Evolutionary conservation across 768 basidiomycete genomes (phyloP), one percentile per base, ranked within the genome.

Genomic region (Trametes punicea): DNA sequence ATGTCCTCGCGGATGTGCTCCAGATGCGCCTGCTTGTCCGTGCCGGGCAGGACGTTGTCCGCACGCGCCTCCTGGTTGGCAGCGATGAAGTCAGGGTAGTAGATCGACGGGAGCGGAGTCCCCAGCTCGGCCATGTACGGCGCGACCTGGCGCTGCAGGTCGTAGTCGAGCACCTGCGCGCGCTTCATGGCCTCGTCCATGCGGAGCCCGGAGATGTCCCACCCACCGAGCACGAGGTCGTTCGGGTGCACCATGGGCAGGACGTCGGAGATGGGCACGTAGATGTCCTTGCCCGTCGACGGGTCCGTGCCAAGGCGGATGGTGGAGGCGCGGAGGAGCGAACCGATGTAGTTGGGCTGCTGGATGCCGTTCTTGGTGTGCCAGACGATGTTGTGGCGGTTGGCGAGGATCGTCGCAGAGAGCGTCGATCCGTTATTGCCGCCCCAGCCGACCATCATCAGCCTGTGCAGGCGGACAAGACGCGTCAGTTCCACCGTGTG

Each of bases 161-260:
- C 96, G 67, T 90, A 98, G 69, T 96, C 92, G 51, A 98, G 83
- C 53, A 98, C 97, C 69, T 91, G 79, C 46, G 95, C 89, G 61
- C 96, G 91, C 60, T 80, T 76, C 94, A 98, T 97, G 13, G 97
- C 93, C 73, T 87, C 80, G 73, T 98, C 94, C 75, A 99, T 81
- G 38, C 84, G 71, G 34, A 84, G 39, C 39, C 86, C 81, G 39
- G 94, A 97, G 67, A 99, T 98, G 67, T 99, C 97, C 97, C 96
- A 99, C 18, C 97, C 96, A 46, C 97, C 93, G 60, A 98, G 83
- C 62, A 97, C 91, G 67, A 98, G 87, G 73, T 98, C 97, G 68
- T 97, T 95, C 46, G 96, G 96, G 75, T 98, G 94, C 45, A 95
- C 93, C 92, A 96, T 97, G 45, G 95, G 95, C 39, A 97, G 81